Evolutionary conservation across 345 rosid species (phyloP), one percentile per base, ranked within the genome.

Genomic region (Nasturtium officinale): DNA sequence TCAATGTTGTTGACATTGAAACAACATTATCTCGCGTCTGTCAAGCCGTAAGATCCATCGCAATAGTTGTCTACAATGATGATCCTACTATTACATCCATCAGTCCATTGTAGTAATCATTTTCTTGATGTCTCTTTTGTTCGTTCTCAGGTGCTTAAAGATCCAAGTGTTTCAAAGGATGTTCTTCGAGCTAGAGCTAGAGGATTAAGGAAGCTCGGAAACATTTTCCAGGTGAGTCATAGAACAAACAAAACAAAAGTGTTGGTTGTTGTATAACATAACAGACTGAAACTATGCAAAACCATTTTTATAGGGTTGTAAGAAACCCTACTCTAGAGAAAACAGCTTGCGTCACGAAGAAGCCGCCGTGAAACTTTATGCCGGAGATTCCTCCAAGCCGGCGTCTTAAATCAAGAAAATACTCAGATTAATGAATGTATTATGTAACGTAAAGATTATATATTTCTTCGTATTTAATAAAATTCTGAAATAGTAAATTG

Each of bases 1-100:
- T 95, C 79, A 95, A 91, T 67, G 99, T 95, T 71, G 85, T 85
- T 54, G 99, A 95, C 67, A 91, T 95, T 17, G 99, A 95, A 81
- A 58, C 89, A 47, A 93, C 97, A 53, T 82, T 93, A 29, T 90
- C 98, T 17, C 92, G 67, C 18, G 96, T 93, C 35, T 90, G 97
- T 87, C 79, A 65, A 40, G 85, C 88, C 3, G 99, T 95, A 72
- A 85, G 92, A 85, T 54, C 5, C 62, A 53, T 12, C 17, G 0
- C 15, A 6, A 61, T 63, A 28, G 12, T 33, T 0, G 17, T 26
- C 65, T 6, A 59, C 46, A 9, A 2, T 28, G 20, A 28, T 67
- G 11, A 62, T 48, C 29, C 52, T 57, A 29, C 16, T 13, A n/a
- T 45, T 50, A 21, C 26, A 52, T 37, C 9, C 11, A 30, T 25